A percentile compares a stretch with the other conserved stretches of the same genome.
phyloP scores from a whole-genome alignment of 768 basidiomycete species.

The Naganishia kalamii region DNA sequence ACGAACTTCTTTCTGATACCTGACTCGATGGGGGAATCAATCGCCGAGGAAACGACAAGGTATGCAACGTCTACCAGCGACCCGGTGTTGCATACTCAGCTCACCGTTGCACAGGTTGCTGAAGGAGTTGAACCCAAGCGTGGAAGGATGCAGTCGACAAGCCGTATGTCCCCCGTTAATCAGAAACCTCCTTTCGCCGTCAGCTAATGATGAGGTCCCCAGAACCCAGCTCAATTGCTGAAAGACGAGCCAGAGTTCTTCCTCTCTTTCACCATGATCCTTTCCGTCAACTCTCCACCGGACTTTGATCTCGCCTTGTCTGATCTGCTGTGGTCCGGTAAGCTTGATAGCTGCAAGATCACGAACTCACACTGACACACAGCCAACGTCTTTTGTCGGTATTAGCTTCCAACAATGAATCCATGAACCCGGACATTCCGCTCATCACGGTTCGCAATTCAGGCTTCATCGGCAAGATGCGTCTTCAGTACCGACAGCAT shows the following conservation, averaged over 20 bases:
- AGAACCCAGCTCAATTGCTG: conserved; percentile 58
- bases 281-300: conserved; percentile 72
- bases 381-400: background rate
- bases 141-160: conserved; percentile 60
- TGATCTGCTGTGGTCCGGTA: conserved; percentile 58
- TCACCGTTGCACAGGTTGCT: conserved; percentile 50
- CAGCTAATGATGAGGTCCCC: background rate
- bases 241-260: conserved; percentile 56
- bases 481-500: conserved; percentile 83
- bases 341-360: conserved; percentile 17
- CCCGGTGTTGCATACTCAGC: background rate
- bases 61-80: conserved; percentile 16
- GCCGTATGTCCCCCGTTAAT: conserved; percentile 42
- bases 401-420: conserved; percentile 50
- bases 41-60: conserved; percentile 71
- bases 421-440: conserved; percentile 49
- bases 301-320: conserved; percentile 58
- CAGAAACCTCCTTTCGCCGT: background rate
- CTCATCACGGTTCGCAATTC: conserved; percentile 74
- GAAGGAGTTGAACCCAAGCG: conserved; percentile 79
- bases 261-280: conserved; percentile 66
- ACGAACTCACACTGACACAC: too few species aligned
- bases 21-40: conserved; percentile 68
- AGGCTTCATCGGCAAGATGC: conserved; percentile 84
- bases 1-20: conserved; percentile 93